These are phyloP conservation scores for Coemansia sp. DNA, from an alignment of 192 early-diverging fungal species.

Conservation along the genomic window DNA sequence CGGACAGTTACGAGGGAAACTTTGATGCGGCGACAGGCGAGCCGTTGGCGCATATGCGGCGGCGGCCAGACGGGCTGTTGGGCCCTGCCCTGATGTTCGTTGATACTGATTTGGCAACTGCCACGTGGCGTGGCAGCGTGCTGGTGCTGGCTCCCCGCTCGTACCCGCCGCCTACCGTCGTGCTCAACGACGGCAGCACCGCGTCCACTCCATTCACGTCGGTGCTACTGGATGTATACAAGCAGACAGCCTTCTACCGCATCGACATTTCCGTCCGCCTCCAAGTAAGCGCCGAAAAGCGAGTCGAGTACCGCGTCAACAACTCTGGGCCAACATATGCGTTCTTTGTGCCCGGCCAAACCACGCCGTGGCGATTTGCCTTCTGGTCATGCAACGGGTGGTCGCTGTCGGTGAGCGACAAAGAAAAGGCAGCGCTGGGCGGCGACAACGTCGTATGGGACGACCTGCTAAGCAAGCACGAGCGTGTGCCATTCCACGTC, in stretches of 20 bases:
- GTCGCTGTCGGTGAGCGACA: conserved; percentile 55
- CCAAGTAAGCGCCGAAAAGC: conserved; percentile 38
- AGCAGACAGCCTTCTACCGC: conserved; percentile 64
- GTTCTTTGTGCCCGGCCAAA: conserved; percentile 54
- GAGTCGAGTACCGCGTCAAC: conserved; percentile 49
- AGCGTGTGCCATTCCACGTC: conserved; percentile 62
- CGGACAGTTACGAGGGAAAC: conserved; percentile 52
- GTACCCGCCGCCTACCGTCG: conserved; percentile 37
- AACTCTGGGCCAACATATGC: conserved; percentile 48
- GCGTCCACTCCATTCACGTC: conserved; percentile 31
- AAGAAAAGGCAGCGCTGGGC: conserved; percentile 42
- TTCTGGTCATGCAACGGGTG: conserved; percentile 77
- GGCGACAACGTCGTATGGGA: conserved; percentile 65
- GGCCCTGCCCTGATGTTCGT: conserved; percentile 59
- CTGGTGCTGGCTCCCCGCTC: conserved; percentile 50
- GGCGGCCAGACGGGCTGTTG: conserved; percentile 46
- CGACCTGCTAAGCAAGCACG: conserved; percentile 64
- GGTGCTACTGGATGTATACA: conserved; percentile 57
- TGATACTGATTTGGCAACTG: conserved; percentile 54
- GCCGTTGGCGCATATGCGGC: conserved; percentile 41
- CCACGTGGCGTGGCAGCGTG: conserved; percentile 59
- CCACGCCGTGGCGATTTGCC: conserved; percentile 63
- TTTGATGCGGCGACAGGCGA: conserved; percentile 50
- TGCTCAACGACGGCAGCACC: conserved; percentile 37
- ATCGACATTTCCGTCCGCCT: conserved; percentile 59